Conservation (phyloP, 2,329 filamentous ascomycete genomes). For the Claviceps humidiphila region DNA sequence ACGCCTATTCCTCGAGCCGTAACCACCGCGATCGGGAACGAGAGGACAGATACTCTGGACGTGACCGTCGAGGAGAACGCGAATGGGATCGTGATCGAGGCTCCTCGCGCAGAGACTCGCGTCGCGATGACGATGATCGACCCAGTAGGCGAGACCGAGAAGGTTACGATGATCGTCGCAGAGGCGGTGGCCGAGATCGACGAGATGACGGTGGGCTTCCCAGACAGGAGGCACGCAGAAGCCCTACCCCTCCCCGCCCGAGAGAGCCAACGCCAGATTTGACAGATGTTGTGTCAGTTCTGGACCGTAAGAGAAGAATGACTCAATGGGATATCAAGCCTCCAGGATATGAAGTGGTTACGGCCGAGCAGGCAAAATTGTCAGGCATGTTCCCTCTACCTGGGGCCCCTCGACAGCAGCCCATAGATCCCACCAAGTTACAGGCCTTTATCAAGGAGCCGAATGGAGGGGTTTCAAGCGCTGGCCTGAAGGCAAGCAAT, state of each 20-base stretch:
- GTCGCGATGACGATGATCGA: slow-evolving; percentile 52
- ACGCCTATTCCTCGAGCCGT: slow-evolving; percentile 85
- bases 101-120: slow-evolving; percentile 44
- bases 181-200: slow-evolving; percentile 35
- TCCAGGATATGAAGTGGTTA: slow-evolving; percentile 94
- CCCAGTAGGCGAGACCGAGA: slow-evolving; percentile 46
- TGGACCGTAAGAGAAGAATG: slow-evolving; percentile 79
- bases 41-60: slow-evolving; percentile 75
- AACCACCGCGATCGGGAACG: slow-evolving; percentile 87
- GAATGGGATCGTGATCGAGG: slow-evolving; percentile 64
- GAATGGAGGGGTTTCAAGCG: slow-evolving; percentile 53
- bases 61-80: slow-evolving; percentile 54
- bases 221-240: slow-evolving; percentile 48
- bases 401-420: slow-evolving; percentile 84
- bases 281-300: slow-evolving; percentile 68
- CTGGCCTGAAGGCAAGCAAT: slow-evolving; percentile 83
- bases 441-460: slow-evolving; percentile 94
- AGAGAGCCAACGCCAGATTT: slow-evolving; percentile 93
- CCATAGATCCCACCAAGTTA: slow-evolving; percentile 86
- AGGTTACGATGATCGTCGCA: slow-evolving; percentile 34
- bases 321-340: slow-evolving; percentile 99
- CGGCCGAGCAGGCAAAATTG: slow-evolving; percentile 94
- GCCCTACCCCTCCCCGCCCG: slow-evolving; percentile 71
- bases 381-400: slow-evolving; percentile 98
- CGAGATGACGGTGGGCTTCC: slow-evolving; percentile 24